Evolutionary conservation across 768 basidiomycete genomes (phyloP), one percentile per base, ranked within the genome.

Genomic region (Plicaturopsis crispa): DNA sequence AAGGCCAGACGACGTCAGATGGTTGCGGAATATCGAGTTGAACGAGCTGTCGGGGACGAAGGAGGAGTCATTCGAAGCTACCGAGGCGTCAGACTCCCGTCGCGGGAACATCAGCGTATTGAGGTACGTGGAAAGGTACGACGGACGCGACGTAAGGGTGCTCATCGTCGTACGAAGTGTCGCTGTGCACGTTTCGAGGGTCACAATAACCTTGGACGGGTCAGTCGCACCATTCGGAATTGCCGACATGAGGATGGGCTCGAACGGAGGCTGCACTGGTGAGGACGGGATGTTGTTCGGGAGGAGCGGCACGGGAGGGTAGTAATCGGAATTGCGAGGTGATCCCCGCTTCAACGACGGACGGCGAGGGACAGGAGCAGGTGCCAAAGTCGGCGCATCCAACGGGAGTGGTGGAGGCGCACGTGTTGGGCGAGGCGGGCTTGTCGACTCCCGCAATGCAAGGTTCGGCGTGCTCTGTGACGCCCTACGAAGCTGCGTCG

Each of bases 171-270:
- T 85, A 41, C 73, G 72, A 50, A 75, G 70, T 0, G 78, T 76
- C 21, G 63, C 50, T 0, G 84, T 84, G 46, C 75, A 78, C 12
- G 87, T 87, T 58, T 90, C 86, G 33, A 90, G 47, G 3, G 77
- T 75, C 35, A 90, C 69, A 35, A 89, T 75, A 23, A 78, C 60
- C 47, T 76, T 77, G 7, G 73, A 69, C 7, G 71, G 70, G 47
- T 87, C 78, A 8, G 74, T 50, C 5, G 53, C 50, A 30, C 61
- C 54, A 4, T 61, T 56, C 7, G 80, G 78, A 2, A 69, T 57
- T 16, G 75, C 59, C 1, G 81, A 80, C 21, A 90, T 54, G 4
- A 88, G 69, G 37, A 88, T 70, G 3, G 81, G 68, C 8, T 69
- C 67, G 59, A 89, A 89, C 1, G 76, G 70, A 3, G 76, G 70